These are phyloP conservation scores for Candida anglica DNA, from an alignment of 805 yeast species.

Conservation along the genomic window DNA sequence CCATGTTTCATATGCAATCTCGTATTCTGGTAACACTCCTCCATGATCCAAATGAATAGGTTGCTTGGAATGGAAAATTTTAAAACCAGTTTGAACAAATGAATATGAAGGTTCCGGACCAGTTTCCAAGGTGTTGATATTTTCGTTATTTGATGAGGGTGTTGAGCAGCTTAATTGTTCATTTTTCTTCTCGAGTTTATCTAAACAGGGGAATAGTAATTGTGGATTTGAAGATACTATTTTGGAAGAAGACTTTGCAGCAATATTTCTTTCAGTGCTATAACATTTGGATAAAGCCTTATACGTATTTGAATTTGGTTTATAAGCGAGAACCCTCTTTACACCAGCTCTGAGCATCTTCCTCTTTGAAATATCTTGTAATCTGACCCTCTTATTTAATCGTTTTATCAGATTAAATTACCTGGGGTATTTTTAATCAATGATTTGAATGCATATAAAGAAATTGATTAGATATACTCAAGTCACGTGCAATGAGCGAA, in stretches of 20 bases:
- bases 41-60: slow-evolving; percentile 81
- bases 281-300: not conserved
- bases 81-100: slow-evolving; percentile 62
- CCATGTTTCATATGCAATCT: slow-evolving; percentile 94
- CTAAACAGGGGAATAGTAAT: slow-evolving; percentile 81
- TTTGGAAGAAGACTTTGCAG: not conserved
- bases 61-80: slow-evolving; percentile 47
- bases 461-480: not conserved
- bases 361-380: too few relatives aligned
- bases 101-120: slow-evolving; percentile 89
- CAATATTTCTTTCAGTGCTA: not conserved
- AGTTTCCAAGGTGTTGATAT: slow-evolving; percentile 42
- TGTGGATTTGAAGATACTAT: slow-evolving; percentile 49
- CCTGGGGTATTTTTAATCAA: too few relatives aligned
- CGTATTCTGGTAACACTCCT: slow-evolving; percentile 65
- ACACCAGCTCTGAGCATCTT: too few relatives aligned
- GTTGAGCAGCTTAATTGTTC: slow-evolving; percentile 20
- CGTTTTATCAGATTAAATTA: too few relatives aligned
- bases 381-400: too few relatives aligned
- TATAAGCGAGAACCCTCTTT: too few relatives aligned
- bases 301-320: too few relatives aligned
- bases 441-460: not conserved
- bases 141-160: slow-evolving; percentile 3
- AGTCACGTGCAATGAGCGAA: not conserved
- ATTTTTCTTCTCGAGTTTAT: slow-evolving; percentile 60